These are phyloP conservation scores for Crithidia fasciculata DNA, from an alignment of 208 protist genomes.

Conservation along the genomic window DNA sequence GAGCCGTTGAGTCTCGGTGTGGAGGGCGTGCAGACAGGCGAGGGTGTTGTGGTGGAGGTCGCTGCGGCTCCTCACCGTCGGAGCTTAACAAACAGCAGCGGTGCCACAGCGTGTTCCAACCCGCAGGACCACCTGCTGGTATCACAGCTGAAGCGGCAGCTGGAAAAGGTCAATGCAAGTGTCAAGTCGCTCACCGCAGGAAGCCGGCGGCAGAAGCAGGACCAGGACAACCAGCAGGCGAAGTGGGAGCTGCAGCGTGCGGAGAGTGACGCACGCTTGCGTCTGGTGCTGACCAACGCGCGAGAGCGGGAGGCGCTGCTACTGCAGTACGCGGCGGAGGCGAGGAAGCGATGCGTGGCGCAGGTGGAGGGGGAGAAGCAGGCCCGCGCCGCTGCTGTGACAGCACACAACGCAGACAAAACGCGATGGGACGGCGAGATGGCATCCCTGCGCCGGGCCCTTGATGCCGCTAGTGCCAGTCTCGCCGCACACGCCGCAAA, in stretches of 20 bases:
- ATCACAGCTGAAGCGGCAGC: constrained; percentile 29
- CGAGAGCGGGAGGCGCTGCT: constrained; percentile 17
- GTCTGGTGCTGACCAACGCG: neutral
- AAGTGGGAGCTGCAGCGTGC: constrained; percentile 11
- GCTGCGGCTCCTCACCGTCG: constrained; percentile 12
- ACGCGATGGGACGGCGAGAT: constrained; percentile 6
- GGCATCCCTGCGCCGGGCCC: neutral
- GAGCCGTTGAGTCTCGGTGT: constrained; percentile 33
- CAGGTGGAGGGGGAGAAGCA: neutral
- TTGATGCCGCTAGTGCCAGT: constrained; percentile 7
- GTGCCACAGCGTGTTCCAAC: neutral
- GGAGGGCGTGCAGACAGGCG: constrained; percentile 74
- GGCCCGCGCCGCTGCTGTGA: neutral
- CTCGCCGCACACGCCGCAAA: neutral
- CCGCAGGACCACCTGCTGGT: constrained; percentile 23
- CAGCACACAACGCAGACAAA: constrained; percentile 3
- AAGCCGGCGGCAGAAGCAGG: constrained; percentile 28
- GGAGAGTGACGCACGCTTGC: constrained; percentile 25
- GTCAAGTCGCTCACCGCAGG: constrained; percentile 8
- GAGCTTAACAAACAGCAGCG: constrained; percentile 18
- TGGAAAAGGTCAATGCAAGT: constrained; percentile 15
- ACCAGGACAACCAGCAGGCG: constrained; percentile 15
- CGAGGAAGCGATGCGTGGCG: neutral
- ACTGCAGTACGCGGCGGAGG: neutral
- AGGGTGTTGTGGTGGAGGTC: constrained; percentile 47